Percentiles rank a stretch among this genome's conserved stretches.
Evolutionary conservation across 2,329 filamentous ascomycete genomes (phyloP).

Genomic region (Ascomycota sp.): DNA sequence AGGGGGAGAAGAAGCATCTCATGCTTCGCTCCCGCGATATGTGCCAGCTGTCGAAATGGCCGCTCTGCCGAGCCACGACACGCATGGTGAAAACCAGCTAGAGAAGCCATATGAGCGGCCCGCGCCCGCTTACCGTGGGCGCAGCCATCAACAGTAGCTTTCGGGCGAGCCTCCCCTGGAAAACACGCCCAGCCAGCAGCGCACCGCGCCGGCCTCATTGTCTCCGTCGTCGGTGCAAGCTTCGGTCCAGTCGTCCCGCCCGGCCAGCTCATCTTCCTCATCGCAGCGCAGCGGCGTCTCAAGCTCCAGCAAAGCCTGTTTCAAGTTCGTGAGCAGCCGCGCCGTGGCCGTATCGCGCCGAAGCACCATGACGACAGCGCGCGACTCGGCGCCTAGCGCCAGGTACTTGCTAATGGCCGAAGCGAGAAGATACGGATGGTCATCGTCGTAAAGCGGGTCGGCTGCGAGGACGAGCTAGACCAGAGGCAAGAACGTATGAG

Average conservation of each 20-base stretch:
- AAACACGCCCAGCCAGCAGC: slow-evolving; percentile 52
- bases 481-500: too few relatives aligned
- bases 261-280: slow-evolving; percentile 40
- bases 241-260: slow-evolving; percentile 54
- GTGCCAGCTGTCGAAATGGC: too few relatives aligned
- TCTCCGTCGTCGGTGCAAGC: slow-evolving; percentile 6
- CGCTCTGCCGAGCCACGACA: too few relatives aligned
- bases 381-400: slow-evolving; percentile 29
- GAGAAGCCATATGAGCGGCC: too few relatives aligned
- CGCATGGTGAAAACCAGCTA: too few relatives aligned
- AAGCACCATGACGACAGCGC: slow-evolving; percentile 64
- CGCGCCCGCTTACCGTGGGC: too few relatives aligned
- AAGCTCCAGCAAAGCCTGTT: slow-evolving; percentile 33
- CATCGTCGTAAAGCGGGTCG: slow-evolving; percentile 70
- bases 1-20: too few relatives aligned
- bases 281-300: slow-evolving; percentile 26
- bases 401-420: slow-evolving; percentile 52
- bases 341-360: slow-evolving; percentile 48
- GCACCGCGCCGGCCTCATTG: slow-evolving; percentile 27
- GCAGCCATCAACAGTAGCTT: slow-evolving; percentile 1
- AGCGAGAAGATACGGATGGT: slow-evolving; percentile 58
- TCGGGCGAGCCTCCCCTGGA: slow-evolving; percentile 11
- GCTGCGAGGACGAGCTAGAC: slow-evolving; percentile 67
- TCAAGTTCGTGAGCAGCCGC: slow-evolving; percentile 41
- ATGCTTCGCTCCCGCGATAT: too few relatives aligned